phyloP scores from a whole-genome alignment of 805 yeast genomes.

The Torulaspora gathmanii region DNA sequence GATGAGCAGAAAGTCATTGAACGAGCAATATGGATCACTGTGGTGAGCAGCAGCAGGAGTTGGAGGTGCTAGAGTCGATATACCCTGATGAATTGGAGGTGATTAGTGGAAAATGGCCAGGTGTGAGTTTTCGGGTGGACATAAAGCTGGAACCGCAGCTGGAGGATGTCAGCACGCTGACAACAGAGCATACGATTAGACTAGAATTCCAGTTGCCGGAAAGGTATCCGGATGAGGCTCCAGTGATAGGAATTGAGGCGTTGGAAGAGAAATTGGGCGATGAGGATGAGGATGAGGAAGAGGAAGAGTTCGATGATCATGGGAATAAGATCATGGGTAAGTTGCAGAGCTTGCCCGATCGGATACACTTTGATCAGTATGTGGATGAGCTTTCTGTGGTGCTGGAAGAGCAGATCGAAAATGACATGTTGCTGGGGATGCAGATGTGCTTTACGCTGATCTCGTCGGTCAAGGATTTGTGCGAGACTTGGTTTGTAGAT shows the following conservation, averaged over 20 bases:
- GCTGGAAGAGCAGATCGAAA: conserved; percentile 40
- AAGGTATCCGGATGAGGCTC: conserved; percentile 76
- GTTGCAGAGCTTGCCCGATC: conserved; percentile 52
- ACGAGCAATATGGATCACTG: conserved; percentile 53
- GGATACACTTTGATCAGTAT: conserved; percentile 53
- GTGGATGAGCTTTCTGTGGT: conserved; percentile 29
- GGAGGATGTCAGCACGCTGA: conserved; percentile 38
- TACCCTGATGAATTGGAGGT: conserved; percentile 78
- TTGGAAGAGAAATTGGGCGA: conserved; percentile 36
- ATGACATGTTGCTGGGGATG: conserved; percentile 76
- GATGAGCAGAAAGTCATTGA: neutral
- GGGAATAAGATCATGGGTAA: conserved; percentile 45
- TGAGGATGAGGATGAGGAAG: conserved; percentile 38
- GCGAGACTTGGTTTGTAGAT: conserved; percentile 61
- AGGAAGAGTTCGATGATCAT: conserved; percentile 41
- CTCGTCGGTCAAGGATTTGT: conserved; percentile 72
- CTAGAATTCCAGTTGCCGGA: conserved; percentile 70
- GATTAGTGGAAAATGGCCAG: conserved; percentile 48
- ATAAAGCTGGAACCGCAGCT: conserved; percentile 50
- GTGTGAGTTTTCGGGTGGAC: conserved; percentile 37
- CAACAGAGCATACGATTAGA: conserved; percentile 49
- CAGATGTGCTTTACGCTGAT: conserved; percentile 84
- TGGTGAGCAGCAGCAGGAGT: conserved; percentile 85
- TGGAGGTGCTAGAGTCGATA: conserved; percentile 83
- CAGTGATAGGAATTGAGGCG: conserved; percentile 46